Percentiles rank a stretch among this genome's conserved stretches.
Evolutionary conservation across 148 eudicot genomes (phyloP).

Genomic region (Diospyros lotus): DNA sequence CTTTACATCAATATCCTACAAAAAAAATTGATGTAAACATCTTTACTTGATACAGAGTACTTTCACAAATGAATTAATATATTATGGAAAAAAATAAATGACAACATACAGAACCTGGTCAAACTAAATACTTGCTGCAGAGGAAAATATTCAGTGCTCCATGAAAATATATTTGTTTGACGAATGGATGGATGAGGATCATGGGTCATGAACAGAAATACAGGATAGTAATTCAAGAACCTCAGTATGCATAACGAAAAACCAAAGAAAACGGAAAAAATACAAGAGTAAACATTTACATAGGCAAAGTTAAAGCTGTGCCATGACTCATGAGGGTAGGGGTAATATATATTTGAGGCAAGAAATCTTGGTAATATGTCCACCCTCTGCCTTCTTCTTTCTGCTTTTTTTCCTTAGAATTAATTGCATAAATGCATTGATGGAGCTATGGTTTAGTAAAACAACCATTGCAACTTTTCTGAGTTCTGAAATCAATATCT

Average conservation of each 20-base stretch:
- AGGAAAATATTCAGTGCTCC: background rate
- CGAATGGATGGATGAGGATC: background rate
- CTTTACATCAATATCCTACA: constrained; percentile 87
- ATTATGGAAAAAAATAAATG: background rate
- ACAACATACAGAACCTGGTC: background rate
- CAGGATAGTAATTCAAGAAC: background rate
- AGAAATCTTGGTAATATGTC: background rate
- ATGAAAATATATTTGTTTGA: background rate
- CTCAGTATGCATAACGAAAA: background rate
- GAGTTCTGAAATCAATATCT: background rate
- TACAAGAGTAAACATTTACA: background rate
- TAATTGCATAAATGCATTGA: background rate
- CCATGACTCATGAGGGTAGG: background rate
- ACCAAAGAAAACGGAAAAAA: background rate
- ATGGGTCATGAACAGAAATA: background rate
- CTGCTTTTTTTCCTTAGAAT: background rate
- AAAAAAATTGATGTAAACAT: background rate
- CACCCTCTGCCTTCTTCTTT: background rate
- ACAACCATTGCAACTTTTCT: background rate
- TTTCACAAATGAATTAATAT: background rate
- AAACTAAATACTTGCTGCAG: background rate
- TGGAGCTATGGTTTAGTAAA: background rate
- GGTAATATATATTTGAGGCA: background rate
- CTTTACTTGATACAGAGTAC: background rate
- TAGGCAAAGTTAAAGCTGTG: background rate